Base-by-base conservation (phyloP, 2,329 filamentous ascomycete genomes). In the Niveomyces coronatus region DNA sequence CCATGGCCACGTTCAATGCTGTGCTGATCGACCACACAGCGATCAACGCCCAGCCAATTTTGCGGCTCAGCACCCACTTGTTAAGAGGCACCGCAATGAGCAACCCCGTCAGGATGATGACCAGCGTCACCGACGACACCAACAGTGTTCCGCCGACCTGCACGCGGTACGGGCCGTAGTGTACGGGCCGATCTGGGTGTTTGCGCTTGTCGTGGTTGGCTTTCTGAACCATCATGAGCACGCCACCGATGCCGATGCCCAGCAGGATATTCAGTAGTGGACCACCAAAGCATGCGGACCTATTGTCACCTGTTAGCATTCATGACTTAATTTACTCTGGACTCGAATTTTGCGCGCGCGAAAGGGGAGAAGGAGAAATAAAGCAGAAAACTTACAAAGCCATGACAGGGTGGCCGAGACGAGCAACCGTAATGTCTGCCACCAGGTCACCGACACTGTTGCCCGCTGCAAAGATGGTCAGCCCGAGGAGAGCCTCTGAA, bases 181-280 rank as follows among this genome's bases (percentile, higher is more conserved):
- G 63, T 40, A 82, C 59, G 4, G 76, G 71, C 42, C 66, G 62
- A 14, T 76, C 65, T 0, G 84, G 84, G 50, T 89, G 79, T 47
- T 80, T 79, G 19, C 65, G 60, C 44, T 85, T 76, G 37, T 68
- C 68, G 45, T 75, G 68, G 48, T 82, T 74, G 14, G 82, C 82
- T 22, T 76, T 71, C 39, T 72, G 71, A 13, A 93, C 69, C 40
- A 85, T 88, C 73, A 95, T 91, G 55, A 88, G 93, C 27, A 85
- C 73, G 13, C 91, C 91, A 18, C 83, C 84, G 4, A 96, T 68
- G n/a, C 91, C 91, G 37, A 98, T 88, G 0, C 91, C 91, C 4
- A 98, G 74, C 0, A 98, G 65, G 45, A 98, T 98, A 51, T 98
- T 98, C 28, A 98, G 74, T 86, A 98, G 89, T 0, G 91, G 91